phyloP scores from a whole-genome alignment of 106 monocot species.

The Acorus calamus region DNA sequence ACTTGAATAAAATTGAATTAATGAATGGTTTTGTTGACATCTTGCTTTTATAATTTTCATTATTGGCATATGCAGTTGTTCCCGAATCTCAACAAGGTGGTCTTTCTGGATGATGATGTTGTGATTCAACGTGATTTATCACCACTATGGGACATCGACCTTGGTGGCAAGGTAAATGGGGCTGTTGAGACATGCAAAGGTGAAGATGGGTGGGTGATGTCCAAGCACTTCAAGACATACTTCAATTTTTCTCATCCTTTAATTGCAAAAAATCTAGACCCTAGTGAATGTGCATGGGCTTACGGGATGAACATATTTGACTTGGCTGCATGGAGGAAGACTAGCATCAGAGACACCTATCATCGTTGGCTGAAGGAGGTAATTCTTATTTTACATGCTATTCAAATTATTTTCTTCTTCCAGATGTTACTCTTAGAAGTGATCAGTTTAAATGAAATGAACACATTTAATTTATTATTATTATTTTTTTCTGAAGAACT shows the following conservation, averaged over 20 bases:
- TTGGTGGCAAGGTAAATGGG: slow-evolving; percentile 81
- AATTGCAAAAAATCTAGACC: slow-evolving; percentile 51
- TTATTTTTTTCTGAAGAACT: no score
- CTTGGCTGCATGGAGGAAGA: slow-evolving; percentile 69
- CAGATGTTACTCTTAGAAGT: no score
- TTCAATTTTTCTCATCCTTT: slow-evolving; percentile 90
- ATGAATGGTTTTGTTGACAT: neutral
- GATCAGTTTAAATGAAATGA: no score
- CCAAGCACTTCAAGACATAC: slow-evolving; percentile 77
- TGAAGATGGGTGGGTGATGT: slow-evolving; percentile 81
- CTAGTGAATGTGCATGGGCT: slow-evolving; percentile 87
- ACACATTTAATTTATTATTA: no score
- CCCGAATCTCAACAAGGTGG: slow-evolving; percentile 77
- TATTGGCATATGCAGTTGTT: slow-evolving; percentile 57
- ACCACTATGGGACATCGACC: slow-evolving; percentile 67
- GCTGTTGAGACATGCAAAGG: slow-evolving; percentile 92
- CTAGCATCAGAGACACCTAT: slow-evolving; percentile 64
- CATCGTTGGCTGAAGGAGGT: slow-evolving; percentile 95
- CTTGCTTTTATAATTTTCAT: slow-evolving; percentile 3
- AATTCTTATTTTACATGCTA: slow-evolving; percentile 1
- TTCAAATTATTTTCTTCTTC: no score
- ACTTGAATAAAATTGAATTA: neutral
- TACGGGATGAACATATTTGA: slow-evolving; percentile 98
- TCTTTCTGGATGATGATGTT: slow-evolving; percentile 94
- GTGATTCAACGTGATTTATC: slow-evolving; percentile 78